Conservation (phyloP, 2,329 filamentous ascomycete species). For the Zalaria sp. region DNA sequence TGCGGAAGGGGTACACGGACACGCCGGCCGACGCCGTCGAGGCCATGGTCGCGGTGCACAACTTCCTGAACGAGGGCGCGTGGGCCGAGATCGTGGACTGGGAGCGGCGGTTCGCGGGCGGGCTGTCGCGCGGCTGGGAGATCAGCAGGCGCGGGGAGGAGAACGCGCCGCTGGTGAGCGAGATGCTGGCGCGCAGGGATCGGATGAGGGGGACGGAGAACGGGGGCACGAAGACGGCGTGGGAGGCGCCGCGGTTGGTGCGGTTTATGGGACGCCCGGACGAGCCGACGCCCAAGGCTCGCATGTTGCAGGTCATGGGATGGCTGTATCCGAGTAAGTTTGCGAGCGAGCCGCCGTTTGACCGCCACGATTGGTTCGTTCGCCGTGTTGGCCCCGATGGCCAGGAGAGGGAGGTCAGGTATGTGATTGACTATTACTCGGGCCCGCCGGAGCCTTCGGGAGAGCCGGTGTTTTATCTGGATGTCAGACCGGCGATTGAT, state of each 20-base stretch:
- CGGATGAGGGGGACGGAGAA: constrained; percentile 8
- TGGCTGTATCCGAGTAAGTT: constrained; percentile 69
- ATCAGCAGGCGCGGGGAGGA: constrained; percentile 19
- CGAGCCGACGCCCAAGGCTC: constrained; percentile 84
- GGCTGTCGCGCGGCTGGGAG: constrained; percentile 40
- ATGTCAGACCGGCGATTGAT: constrained; percentile 78
- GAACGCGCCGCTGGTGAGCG: constrained; percentile 12
- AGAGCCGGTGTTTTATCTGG: constrained; percentile 89
- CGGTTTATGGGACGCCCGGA: constrained; percentile 81
- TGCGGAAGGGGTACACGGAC: constrained; percentile 90
- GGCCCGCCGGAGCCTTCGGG: constrained; percentile 69
- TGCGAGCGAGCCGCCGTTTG: constrained; percentile 73
- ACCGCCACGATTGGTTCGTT: constrained; percentile 95
- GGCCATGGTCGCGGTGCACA: constrained; percentile 94
- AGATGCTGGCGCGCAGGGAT: constrained; percentile 12
- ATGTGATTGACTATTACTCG: constrained; percentile 94
- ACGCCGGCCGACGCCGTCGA: constrained; percentile 89
- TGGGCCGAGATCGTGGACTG: constrained; percentile 92
- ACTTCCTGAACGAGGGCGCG: constrained; percentile 94
- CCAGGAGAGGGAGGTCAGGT: constrained; percentile 63
- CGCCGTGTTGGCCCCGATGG: constrained; percentile 54
- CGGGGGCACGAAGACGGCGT: constrained; percentile 12
- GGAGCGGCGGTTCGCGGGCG: constrained; percentile 73
- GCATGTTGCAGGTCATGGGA: constrained; percentile 67
- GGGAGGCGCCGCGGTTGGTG: constrained; percentile 54